Conservation (phyloP, 73 alveolate genomes). For the Durusdinium trenchii region DNA sequence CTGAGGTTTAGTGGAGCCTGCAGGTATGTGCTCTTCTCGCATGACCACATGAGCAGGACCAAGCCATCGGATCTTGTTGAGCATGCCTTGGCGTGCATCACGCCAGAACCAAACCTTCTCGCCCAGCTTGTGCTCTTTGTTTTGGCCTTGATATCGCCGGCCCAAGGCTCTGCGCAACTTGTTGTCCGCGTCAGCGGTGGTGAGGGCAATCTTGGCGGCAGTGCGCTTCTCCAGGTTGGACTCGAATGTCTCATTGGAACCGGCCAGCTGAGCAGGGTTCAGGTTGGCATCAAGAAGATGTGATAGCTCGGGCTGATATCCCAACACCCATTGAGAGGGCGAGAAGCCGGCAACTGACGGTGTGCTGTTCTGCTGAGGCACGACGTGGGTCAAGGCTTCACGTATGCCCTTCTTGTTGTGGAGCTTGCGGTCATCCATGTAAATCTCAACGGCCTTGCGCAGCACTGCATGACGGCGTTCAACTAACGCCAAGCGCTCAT, state of each 20-base stretch:
- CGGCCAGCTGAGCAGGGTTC: neutral
- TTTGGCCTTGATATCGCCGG: neutral
- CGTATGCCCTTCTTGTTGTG: neutral
- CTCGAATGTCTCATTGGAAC: no score
- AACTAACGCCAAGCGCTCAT: neutral
- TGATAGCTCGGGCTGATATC: no score
- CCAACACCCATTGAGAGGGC: conserved; percentile 10
- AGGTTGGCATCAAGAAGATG: neutral
- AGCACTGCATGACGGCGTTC: neutral
- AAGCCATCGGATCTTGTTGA: no score
- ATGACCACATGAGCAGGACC: no score
- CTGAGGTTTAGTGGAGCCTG: no score
- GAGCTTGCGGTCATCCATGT: neutral
- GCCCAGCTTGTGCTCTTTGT: no score
- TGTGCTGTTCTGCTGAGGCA: conserved; percentile 4
- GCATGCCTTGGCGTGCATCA: no score
- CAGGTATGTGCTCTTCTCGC: no score
- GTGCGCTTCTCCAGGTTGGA: neutral
- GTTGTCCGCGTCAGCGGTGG: no score
- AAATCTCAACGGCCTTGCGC: neutral
- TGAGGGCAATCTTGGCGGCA: no score
- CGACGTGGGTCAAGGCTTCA: neutral
- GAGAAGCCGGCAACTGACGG: neutral
- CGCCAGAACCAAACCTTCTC: no score
- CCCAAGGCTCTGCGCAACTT: no score